These are phyloP conservation scores for Globisporangium cylindrosporum DNA, from an alignment of 352 stramenopile genomes.

Conservation along the genomic window DNA sequence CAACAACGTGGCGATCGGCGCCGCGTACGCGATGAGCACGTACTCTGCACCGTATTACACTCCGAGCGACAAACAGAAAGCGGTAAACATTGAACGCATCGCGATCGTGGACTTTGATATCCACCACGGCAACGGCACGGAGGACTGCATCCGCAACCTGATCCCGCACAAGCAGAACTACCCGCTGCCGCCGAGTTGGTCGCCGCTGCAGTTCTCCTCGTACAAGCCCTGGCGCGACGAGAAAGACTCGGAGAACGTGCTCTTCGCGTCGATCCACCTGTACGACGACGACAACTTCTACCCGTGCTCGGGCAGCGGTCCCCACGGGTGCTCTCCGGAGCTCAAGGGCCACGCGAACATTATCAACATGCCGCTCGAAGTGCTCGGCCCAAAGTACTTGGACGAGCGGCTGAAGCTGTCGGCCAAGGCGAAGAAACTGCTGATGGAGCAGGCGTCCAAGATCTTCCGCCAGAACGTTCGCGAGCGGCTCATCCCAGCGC, in stretches of 20 bases:
- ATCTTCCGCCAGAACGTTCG: slow-evolving; percentile 44
- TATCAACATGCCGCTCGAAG: slow-evolving; percentile 50
- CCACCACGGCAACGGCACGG: slow-evolving; percentile 62
- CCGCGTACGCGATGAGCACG: slow-evolving; percentile 51
- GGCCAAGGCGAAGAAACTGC: slow-evolving; percentile 42
- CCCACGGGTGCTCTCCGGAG: slow-evolving; percentile 47
- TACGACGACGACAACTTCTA: slow-evolving; percentile 70
- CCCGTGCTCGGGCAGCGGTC: slow-evolving; percentile 46
- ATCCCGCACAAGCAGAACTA: slow-evolving; percentile 62
- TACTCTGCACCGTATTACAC: slow-evolving; percentile 47
- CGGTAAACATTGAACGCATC: slow-evolving; percentile 33
- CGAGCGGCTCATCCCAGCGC: slow-evolving; percentile 39
- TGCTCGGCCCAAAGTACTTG: slow-evolving; percentile 52
- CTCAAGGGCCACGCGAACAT: slow-evolving; percentile 45
- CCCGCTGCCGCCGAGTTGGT: slow-evolving; percentile 58
- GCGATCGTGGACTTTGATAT: slow-evolving; percentile 75
- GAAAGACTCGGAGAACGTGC: slow-evolving; percentile 57
- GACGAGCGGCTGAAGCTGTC: slow-evolving; percentile 56
- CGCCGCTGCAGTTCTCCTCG: slow-evolving; percentile 49
- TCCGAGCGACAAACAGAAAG: slow-evolving; percentile 14
- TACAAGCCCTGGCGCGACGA: slow-evolving; percentile 74
- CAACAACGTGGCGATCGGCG: slow-evolving; percentile 70
- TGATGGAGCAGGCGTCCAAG: slow-evolving; percentile 50
- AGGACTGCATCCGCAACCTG: slow-evolving; percentile 64
- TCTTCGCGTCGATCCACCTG: slow-evolving; percentile 63